A percentile compares a stretch with the other conserved stretches of the same genome.
Evolutionary conservation across 164 flowering plant genomes (phyloP).

Genomic region (Vitis cinerea): DNA sequence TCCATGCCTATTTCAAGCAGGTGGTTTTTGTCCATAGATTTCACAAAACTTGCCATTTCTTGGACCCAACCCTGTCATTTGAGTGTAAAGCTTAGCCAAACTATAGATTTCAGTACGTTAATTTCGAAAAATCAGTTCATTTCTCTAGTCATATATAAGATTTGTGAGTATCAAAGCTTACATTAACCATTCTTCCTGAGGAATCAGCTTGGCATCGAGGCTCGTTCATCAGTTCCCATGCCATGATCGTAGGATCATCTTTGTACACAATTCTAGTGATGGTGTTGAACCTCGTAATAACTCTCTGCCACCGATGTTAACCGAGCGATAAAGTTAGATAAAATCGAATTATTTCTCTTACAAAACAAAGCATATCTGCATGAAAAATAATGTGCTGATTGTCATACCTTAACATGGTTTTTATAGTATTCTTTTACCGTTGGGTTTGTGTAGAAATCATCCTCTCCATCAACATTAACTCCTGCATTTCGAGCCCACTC

Average conservation of each 20-base stretch:
- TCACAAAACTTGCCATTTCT: slow-evolving; percentile 51
- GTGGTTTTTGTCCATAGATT: slow-evolving; percentile 42
- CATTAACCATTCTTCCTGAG: slow-evolving; percentile 39
- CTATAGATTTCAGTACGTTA: no score
- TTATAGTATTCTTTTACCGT: slow-evolving; percentile 30
- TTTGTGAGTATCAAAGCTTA: background rate
- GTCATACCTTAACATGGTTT: slow-evolving; percentile 37
- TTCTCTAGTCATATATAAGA: no score
- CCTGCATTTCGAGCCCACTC: slow-evolving; percentile 44
- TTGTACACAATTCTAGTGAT: slow-evolving; percentile 33
- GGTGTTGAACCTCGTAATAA: slow-evolving; percentile 40
- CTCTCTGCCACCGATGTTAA: slow-evolving; percentile 20
- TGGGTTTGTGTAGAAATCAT: slow-evolving; percentile 41
- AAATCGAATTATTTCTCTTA: no score
- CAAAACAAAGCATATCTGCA: no score
- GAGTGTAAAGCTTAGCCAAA: no score
- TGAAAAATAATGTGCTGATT: no score
- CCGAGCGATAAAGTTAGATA: background rate
- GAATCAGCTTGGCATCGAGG: slow-evolving; percentile 47
- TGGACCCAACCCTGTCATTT: slow-evolving; percentile 36
- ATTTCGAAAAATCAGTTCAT: no score
- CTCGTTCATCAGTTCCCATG: slow-evolving; percentile 63
- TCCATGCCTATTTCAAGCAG: slow-evolving; percentile 45
- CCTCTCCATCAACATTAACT: slow-evolving; percentile 20
- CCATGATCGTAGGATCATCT: slow-evolving; percentile 48